Base-by-base conservation (phyloP, 1,139 yeast species). In the Debaryomyces subglobosus region DNA sequence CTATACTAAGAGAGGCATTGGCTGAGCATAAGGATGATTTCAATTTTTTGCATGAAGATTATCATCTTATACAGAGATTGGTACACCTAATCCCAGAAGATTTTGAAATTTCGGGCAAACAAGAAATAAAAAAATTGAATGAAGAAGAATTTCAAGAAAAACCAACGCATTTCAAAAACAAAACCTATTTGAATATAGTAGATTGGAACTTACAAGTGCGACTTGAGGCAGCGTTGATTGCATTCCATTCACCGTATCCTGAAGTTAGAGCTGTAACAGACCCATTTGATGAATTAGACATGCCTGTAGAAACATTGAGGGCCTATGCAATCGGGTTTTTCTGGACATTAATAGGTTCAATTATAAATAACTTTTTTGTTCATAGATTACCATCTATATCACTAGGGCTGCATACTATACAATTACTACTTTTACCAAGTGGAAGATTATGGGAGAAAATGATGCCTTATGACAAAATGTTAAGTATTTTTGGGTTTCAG, bases 211-310 rank as follows among this genome's bases (percentile, higher is more conserved):
- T 72, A 7, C 76, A 71, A 49, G 65, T 67, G 12, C 61, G 73
- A 32, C 46, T 71, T 12, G 79, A 75, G 51, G 79, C 81, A 1
- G 63, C 71, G 1, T 56, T 76, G 29, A 69, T 74, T n/a, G 72
- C 71, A 32, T 74, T 49, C 52, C 79, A 74, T 56, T 73, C 78
- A 5, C 79, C 79, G 15, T 76, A 75, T 50, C 79, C 79, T 4
- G 80, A 76, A 52, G 68, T 76, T 15, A 56, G 81, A 47, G 73
- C 79, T 9, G 68, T 75, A 5, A 73, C 78, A 0, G 79, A 75
- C 43, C 78, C 79, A 0, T 69, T 53, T 49, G 81, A 76, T 52
- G 79, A 74, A 52, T 69, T 73, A 1, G 44, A 49, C 1, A 56
- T 67, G 6, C 74, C 75, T 0, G 74, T 65, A 1, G 80, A 76